These are phyloP conservation scores for Aquilaria agallochum DNA, from an alignment of 441 rosid genomes.

Conservation along the genomic window DNA sequence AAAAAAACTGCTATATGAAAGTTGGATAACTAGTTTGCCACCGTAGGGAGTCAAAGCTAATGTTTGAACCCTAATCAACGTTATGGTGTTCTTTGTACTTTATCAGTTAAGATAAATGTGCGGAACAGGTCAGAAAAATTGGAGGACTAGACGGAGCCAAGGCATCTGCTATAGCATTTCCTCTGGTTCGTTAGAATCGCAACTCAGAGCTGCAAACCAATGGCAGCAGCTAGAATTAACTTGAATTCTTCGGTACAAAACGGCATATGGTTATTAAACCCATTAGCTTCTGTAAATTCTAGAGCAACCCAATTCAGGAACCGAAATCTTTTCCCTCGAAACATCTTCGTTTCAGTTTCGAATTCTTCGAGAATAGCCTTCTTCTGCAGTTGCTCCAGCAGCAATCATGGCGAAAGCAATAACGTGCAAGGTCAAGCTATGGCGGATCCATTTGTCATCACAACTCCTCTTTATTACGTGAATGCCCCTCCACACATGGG, in stretches of 20 bases:
- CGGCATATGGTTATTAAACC: conserved; percentile 44
- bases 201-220: conserved; percentile 12
- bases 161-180: too few species aligned
- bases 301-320: conserved; percentile 34
- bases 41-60: too few species aligned
- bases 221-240: conserved; percentile 73
- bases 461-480: conserved; percentile 96
- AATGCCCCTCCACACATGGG: conserved; percentile 99
- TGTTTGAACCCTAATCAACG: too few species aligned
- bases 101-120: too few species aligned
- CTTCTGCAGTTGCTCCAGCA: conserved; percentile 44
- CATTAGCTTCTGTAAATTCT: conserved; percentile 29
- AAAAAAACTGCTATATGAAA: too few species aligned
- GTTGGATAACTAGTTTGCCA: too few species aligned
- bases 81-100: too few species aligned
- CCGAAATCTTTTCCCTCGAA: conserved; percentile 37
- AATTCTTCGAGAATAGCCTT: conserved; percentile 27
- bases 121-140: too few species aligned
- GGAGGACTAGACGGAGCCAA: too few species aligned
- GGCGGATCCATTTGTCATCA: conserved; percentile 60
- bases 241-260: conserved; percentile 38
- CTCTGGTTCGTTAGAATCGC: too few species aligned
- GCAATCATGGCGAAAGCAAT: conserved; percentile 6
- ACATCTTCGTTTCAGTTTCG: conserved; percentile 26
- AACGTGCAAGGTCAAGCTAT: conserved; percentile 22